Conservation (phyloP, 2,329 filamentous ascomycete species). For the Hansfordia pulvinata region DNA sequence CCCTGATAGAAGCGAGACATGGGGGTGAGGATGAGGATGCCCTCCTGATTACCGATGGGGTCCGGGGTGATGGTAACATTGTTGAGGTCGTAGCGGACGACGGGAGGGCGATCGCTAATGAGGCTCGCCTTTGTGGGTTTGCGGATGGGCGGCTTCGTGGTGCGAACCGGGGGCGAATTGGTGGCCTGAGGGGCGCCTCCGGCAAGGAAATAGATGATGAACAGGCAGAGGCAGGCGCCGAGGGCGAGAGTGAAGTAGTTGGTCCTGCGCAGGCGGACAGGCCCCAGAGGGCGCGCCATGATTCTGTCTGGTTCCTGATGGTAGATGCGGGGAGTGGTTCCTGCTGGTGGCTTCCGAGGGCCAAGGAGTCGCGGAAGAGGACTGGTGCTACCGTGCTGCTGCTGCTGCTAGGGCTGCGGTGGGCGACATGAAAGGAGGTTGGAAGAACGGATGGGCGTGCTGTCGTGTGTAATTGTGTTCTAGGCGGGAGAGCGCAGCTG, state of each 20-base stretch:
- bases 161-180: constrained; percentile 5
- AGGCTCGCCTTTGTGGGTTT: constrained; percentile 44
- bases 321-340: no score
- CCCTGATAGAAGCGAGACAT: constrained; percentile 85
- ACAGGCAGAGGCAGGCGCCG: constrained; percentile 16
- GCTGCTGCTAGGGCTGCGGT: no score
- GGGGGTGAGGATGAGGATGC: constrained; percentile 81
- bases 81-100: constrained; percentile 89
- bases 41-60: constrained; percentile 69
- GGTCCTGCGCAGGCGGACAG: constrained; percentile 20
- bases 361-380: no score
- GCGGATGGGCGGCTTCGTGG: constrained; percentile 42
- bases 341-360: no score
- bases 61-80: constrained; percentile 73
- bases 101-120: constrained; percentile 57
- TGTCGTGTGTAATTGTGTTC: no score
- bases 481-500: no score
- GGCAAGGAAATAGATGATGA: constrained; percentile 19
- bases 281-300: constrained; percentile 21
- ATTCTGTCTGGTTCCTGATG: no score
- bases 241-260: constrained; percentile 18
- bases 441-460: no score
- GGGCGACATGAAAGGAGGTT: no score
- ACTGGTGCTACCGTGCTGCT: no score
- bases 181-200: constrained; percentile 10